These are phyloP conservation scores for Coniella lustricola DNA, from an alignment of 2,329 filamentous ascomycete species.

Conservation along the genomic window DNA sequence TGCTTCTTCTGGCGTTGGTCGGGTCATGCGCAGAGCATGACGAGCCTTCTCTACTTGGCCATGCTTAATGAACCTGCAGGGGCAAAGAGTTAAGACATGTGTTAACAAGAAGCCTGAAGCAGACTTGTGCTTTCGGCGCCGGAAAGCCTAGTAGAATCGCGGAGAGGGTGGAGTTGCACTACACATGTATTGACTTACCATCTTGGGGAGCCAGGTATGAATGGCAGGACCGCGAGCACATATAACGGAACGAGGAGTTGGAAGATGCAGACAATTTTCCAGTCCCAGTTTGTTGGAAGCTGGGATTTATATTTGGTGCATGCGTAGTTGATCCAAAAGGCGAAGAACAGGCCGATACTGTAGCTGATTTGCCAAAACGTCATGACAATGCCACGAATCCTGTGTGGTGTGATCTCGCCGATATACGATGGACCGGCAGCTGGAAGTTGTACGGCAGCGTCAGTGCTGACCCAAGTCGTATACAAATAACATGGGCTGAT, in stretches of 20 bases:
- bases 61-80: conserved; percentile 37
- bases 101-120: background rate
- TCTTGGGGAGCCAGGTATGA: conserved; percentile 60
- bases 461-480: too few relatives aligned
- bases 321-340: conserved; percentile 56
- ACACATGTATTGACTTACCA: conserved; percentile 49
- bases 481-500: background rate
- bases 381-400: conserved; percentile 62
- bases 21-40: conserved; percentile 47
- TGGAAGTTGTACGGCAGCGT: conserved; percentile 34
- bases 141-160: too few relatives aligned
- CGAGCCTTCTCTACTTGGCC: conserved; percentile 54
- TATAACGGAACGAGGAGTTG: conserved; percentile 59
- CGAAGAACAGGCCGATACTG: conserved; percentile 43
- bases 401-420: conserved; percentile 56
- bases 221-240: conserved; percentile 55
- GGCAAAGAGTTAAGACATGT: background rate
- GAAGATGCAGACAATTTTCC: conserved; percentile 66
- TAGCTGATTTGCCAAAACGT: conserved; percentile 51
- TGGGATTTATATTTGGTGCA: conserved; percentile 43
- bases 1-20: conserved; percentile 56
- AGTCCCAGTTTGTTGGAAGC: conserved; percentile 57
- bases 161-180: too few relatives aligned
- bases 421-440: conserved; percentile 65
- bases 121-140: background rate